phyloP scores from a whole-genome alignment of 441 rosid species.

The Corymbia calophylla region DNA sequence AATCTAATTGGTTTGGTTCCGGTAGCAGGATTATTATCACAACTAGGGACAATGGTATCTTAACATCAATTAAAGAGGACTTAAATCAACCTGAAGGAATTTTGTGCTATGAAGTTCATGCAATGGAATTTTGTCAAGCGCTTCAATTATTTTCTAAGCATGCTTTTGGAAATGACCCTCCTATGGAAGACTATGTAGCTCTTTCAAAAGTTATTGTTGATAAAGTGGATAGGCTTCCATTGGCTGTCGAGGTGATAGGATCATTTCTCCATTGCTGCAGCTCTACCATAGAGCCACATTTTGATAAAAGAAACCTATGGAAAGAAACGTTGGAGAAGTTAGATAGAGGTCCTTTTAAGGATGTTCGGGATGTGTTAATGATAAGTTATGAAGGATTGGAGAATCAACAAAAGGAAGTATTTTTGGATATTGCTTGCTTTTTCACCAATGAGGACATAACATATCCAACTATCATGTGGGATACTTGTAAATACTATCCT shows the following conservation, averaged over 20 bases:
- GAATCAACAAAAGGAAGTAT: background rate
- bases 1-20: background rate
- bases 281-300: background rate
- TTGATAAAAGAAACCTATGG: background rate
- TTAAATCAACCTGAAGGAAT: background rate
- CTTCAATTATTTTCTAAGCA: too few species aligned
- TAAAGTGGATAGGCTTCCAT: background rate
- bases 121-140: background rate
- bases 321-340: too few species aligned
- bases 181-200: background rate
- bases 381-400: background rate
- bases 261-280: rapidly evolving
- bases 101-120: background rate
- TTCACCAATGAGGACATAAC: background rate
- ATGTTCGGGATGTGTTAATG: background rate
- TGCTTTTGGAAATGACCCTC: background rate
- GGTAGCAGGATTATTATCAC: background rate
- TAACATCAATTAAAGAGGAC: too few species aligned
- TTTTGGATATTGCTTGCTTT: background rate
- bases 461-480: background rate
- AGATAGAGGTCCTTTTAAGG: background rate
- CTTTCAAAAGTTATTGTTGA: background rate
- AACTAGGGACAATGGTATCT: background rate
- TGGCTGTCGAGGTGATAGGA: background rate
- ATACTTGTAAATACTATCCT: background rate